Evolutionary conservation across 148 eudicot genomes (phyloP).

Genomic region (Spergularia bocconei): DNA sequence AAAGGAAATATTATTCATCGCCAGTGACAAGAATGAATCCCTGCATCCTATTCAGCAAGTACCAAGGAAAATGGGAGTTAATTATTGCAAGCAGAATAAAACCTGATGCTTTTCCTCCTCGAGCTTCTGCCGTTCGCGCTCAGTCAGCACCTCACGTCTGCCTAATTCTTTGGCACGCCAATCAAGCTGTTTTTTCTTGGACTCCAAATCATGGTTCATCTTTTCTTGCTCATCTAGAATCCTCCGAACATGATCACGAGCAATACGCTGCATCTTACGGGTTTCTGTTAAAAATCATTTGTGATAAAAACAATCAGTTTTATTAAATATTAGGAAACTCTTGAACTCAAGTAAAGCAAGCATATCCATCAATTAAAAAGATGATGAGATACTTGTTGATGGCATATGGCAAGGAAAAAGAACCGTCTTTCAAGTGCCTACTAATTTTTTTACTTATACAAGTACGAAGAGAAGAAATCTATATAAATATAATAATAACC

Average conservation of each 20-base stretch:
- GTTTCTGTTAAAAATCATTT: conserved; percentile 44
- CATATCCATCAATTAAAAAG: no score
- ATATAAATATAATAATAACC: not conserved
- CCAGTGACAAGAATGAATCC: not conserved
- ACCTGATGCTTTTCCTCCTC: conserved; percentile 87
- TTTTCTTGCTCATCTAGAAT: conserved; percentile 66
- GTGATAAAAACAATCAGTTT: not conserved
- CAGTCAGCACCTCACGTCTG: conserved; percentile 68
- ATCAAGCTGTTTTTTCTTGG: conserved; percentile 53
- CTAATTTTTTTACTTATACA: no score
- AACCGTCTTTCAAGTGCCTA: no score
- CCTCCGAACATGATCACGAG: conserved; percentile 52
- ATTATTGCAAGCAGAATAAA: not conserved
- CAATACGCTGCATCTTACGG: conserved; percentile 59
- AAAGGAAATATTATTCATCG: not conserved
- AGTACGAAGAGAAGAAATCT: not conserved
- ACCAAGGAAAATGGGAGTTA: not conserved
- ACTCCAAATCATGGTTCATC: conserved; percentile 61
- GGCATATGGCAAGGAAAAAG: no score
- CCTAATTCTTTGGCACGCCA: conserved; percentile 57
- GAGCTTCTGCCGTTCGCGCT: conserved; percentile 72
- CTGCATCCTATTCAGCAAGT: not conserved
- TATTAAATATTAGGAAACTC: no score
- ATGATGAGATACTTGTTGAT: no score
- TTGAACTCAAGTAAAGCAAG: no score